phyloP scores from a whole-genome alignment of 75 land plant species.

The Pinus albicaulis region DNA sequence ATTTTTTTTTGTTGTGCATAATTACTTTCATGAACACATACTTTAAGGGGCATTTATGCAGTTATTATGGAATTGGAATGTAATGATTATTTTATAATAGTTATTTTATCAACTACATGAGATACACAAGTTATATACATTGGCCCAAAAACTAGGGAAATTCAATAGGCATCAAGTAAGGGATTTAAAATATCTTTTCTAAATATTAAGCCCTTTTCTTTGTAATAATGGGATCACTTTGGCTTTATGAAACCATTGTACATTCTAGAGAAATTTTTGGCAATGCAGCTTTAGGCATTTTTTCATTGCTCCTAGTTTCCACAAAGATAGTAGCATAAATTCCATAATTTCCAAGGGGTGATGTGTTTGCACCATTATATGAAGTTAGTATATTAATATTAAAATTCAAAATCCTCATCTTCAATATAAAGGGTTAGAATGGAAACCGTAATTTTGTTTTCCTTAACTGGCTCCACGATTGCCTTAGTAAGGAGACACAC shows the following conservation, averaged over 20 bases:
- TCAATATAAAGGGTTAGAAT: too few species aligned
- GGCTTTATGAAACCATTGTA: constrained; percentile 51
- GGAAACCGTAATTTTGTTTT: too few species aligned
- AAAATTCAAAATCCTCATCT: too few species aligned
- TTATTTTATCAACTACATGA: constrained; percentile 59
- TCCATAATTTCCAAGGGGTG: constrained; percentile 87
- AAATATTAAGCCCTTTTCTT: constrained; percentile 69
- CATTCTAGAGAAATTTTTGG: constrained; percentile 78
- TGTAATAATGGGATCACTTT: constrained; percentile 61
- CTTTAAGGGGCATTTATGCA: constrained; percentile 61
- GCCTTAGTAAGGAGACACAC: too few species aligned
- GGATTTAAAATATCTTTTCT: constrained; percentile 63
- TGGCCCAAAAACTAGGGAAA: constrained; percentile 88
- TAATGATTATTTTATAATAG: constrained; percentile 70
- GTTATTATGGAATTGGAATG: constrained; percentile 70
- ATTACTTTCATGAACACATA: constrained; percentile 21
- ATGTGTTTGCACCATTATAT: constrained; percentile 35
- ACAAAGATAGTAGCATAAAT: constrained; percentile 66
- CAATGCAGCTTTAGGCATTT: constrained; percentile 75
- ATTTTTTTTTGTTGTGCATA: too few species aligned
- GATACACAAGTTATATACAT: constrained; percentile 89
- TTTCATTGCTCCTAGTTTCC: constrained; percentile 80
- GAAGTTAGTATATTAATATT: too few species aligned
- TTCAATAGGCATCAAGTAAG: constrained; percentile 38
- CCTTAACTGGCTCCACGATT: too few species aligned